Conservation (phyloP, 2,329 filamentous ascomycete species). For the Fusarium humuli region DNA sequence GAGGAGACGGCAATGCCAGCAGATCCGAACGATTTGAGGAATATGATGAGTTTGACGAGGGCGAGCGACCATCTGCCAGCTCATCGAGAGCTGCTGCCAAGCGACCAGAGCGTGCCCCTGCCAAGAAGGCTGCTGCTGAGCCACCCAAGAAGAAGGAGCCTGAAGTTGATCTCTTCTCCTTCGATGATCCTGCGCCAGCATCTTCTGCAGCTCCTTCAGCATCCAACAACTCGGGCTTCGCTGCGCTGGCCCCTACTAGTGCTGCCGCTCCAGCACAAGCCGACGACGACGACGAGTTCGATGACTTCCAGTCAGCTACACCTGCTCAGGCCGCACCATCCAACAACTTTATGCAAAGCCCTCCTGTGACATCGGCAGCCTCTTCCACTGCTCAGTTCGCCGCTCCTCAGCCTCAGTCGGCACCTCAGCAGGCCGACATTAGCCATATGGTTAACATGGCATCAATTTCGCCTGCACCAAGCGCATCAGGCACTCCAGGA, state of each 20-base stretch:
- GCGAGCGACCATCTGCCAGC: constrained; percentile 59
- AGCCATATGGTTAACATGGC: constrained; percentile 83
- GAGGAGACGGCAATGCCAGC: constrained; percentile 63
- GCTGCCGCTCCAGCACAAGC: constrained; percentile 49
- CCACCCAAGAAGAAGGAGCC: constrained; percentile 85
- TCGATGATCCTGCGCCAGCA: constrained; percentile 78
- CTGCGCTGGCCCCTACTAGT: constrained; percentile 54
- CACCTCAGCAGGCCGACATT: constrained; percentile 81
- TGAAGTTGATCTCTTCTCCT: constrained; percentile 93
- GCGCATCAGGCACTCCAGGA: constrained; percentile 64
- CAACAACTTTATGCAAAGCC: constrained; percentile 52
- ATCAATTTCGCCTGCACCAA: constrained; percentile 80
- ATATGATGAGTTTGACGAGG: constrained; percentile 96
- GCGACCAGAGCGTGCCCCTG: constrained; percentile 49
- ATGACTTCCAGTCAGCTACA: constrained; percentile 94
- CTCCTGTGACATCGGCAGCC: constrained; percentile 63
- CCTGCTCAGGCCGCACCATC: constrained; percentile 64
- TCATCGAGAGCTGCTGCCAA: constrained; percentile 58
- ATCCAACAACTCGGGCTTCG: constrained; percentile 61
- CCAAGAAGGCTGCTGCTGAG: constrained; percentile 63
- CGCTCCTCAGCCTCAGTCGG: constrained; percentile 86
- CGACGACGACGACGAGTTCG: constrained; percentile 86
- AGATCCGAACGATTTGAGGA: constrained; percentile 88
- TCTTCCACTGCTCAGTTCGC: constrained; percentile 76
- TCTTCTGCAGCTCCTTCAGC: constrained; percentile 58